phyloP scores from a whole-genome alignment of 306 rosid species.

The Quercus rubra region DNA sequence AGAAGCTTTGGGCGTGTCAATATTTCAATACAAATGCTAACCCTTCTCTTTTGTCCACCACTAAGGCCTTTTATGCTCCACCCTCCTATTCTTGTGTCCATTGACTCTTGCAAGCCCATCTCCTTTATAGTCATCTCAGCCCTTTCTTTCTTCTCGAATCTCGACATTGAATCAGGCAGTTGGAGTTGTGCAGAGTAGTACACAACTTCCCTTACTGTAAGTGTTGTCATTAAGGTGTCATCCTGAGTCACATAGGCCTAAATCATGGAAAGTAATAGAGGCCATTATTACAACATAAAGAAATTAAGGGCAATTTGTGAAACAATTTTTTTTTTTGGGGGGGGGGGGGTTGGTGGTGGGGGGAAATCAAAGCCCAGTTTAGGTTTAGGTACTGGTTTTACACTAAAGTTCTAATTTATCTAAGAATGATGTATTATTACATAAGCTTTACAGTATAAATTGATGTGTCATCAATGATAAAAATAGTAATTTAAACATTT shows the following conservation, averaged over 20 bases:
- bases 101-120: constrained; percentile 61
- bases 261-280: not conserved
- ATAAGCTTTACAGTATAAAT: no score
- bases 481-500: no score
- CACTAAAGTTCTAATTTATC: no score
- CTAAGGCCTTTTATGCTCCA: constrained; percentile 50
- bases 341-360: no score
- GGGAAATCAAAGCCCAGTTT: no score
- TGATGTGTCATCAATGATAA: no score
- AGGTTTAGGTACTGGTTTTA: no score
- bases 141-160: constrained; percentile 50
- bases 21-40: constrained; percentile 73
- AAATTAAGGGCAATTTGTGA: no score
- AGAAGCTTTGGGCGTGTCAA: constrained; percentile 58
- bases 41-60: constrained; percentile 71
- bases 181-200: constrained; percentile 66
- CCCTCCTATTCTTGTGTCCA: constrained; percentile 67
- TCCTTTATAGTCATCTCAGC: constrained; percentile 48
- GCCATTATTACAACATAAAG: not conserved
- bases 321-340: no score
- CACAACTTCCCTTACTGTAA: constrained; percentile 50
- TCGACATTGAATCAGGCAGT: constrained; percentile 55
- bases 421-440: no score
- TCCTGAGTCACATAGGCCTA: constrained; percentile 75
- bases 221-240: constrained; percentile 48